A percentile compares a stretch with the other conserved stretches of the same genome.
phyloP scores from a whole-genome alignment of 768 basidiomycete genomes.

The Boletus fagicola region DNA sequence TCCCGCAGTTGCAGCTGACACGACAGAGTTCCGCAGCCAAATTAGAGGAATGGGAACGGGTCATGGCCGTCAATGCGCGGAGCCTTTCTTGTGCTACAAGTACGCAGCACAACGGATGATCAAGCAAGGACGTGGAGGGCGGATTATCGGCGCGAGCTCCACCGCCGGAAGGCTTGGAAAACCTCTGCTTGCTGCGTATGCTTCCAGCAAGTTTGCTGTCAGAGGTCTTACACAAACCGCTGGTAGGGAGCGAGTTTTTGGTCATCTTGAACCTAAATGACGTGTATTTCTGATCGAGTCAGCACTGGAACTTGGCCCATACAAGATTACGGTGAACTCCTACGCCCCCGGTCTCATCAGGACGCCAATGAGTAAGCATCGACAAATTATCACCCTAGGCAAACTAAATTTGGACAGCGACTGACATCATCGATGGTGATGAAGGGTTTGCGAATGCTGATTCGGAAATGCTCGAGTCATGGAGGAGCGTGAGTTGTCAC shows the following conservation, averaged over 20 bases:
- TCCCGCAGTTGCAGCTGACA: background rate
- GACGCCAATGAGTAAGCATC: slow-evolving; percentile 28
- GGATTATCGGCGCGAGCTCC: slow-evolving; percentile 36
- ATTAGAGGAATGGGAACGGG: slow-evolving; percentile 39
- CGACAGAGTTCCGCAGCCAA: slow-evolving; percentile 21
- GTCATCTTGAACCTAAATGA: background rate
- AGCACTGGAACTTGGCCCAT: slow-evolving; percentile 29
- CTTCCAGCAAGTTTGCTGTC: slow-evolving; percentile 29
- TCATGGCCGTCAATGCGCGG: slow-evolving; percentile 39
- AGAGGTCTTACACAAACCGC: slow-evolving; percentile 39
- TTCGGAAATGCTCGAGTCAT: background rate
- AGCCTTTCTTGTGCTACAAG: slow-evolving; percentile 37
- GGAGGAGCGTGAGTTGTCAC: background rate
- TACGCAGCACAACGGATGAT: no score
- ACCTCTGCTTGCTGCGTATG: slow-evolving; percentile 1
- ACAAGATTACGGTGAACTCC: no score
- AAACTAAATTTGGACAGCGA: background rate
- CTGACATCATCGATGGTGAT: background rate
- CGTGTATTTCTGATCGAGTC: background rate
- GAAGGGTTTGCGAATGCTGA: background rate
- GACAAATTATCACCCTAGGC: background rate
- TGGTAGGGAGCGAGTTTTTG: slow-evolving; percentile 21
- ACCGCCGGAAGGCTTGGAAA: slow-evolving; percentile 30
- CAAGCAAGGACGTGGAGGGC: no score
- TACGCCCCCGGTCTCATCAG: slow-evolving; percentile 37